Base-by-base conservation (phyloP, 2,329 filamentous ascomycete species). In the Talaromyces marneffei region DNA sequence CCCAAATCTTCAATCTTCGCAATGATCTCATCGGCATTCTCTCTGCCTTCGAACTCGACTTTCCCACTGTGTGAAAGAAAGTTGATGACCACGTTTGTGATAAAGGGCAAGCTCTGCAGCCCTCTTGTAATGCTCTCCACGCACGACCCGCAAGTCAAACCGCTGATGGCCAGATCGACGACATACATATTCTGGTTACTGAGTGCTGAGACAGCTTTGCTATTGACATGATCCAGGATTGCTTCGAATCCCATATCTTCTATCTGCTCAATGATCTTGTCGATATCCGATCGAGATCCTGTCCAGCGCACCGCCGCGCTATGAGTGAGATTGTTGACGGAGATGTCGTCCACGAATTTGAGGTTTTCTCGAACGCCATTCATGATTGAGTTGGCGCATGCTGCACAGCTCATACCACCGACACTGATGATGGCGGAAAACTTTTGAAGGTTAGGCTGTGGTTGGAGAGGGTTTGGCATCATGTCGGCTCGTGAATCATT, bases 221-320 rank as follows among this genome's bases (percentile, higher is more conserved):
- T 59, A 5, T 65, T 65, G 10, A 75, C 69, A 50, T 76, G 69
- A 44, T 79, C 72, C 27, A 80, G 64, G 4, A 70, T 68, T 35
- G 85, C 86, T 31, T 88, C 86, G 65, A 87, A 91, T n/a, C 88
- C 88, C 2, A 89, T 74, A 65, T 78, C 81, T 60, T 84, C 80
- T 39, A 85, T 80, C 54, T 73, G 78, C 59, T 80, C 75, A 20
- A 79, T 69, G 42, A 85, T 77, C 16, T 76, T 68, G 14, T 75
- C 68, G 9, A 80, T 62, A 60, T 82, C 75, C 0, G 78, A 71
- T 61, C 76, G 76, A 23, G 71, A 66, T n/a, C 77, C 79, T 14
- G 71, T 66, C 62, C 85, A 82, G 35, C 79, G 69, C 16, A 85
- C 70, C 40, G 72, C 77, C 3, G 77, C 80, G 64, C 77, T 80